A percentile compares a stretch with the other conserved stretches of the same genome.
Evolutionary conservation across 208 protist species (phyloP).

Genomic region (Strigomonas galati): DNA sequence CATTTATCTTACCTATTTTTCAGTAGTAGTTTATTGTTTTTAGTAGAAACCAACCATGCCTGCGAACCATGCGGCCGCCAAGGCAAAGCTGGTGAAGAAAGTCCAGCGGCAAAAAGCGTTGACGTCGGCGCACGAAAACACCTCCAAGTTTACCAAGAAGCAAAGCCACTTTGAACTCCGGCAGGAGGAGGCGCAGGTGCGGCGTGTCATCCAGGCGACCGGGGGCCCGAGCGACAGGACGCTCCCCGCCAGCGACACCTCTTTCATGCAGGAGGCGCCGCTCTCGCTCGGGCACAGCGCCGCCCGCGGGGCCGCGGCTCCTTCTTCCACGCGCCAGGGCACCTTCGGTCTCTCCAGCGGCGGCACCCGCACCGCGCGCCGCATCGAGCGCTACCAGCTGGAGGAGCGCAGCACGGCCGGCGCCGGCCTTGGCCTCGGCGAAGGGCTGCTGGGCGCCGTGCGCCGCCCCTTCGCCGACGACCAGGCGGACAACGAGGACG

Average conservation of each 20-base stretch:
- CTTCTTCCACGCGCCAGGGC: not conserved
- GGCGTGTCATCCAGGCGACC: conserved; percentile 19
- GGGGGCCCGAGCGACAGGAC: not conserved
- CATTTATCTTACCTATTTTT: conserved; percentile 16
- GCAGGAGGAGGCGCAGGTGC: conserved; percentile 63
- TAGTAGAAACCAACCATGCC: conserved; percentile 14
- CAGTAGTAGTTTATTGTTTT: not conserved
- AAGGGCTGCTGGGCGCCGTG: conserved; percentile 13
- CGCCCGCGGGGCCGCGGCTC: not conserved
- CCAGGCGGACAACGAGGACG: conserved; percentile 13
- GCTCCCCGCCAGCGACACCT: not conserved
- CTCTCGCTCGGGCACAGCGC: not conserved
- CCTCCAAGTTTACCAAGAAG: conserved; percentile 62
- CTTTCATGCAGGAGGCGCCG: not conserved
- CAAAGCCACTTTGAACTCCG: conserved; percentile 78
- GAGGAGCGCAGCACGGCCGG: conserved; percentile 9
- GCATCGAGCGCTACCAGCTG: conserved; percentile 2
- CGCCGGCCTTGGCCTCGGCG: conserved; percentile 22
- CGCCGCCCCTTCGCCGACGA: conserved; percentile 11
- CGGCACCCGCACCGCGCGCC: conserved; percentile 5
- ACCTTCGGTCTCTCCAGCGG: not conserved
- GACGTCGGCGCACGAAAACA: conserved; percentile 33
- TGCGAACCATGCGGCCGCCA: conserved; percentile 36
- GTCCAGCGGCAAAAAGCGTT: conserved; percentile 39
- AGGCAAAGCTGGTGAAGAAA: conserved; percentile 48